These are phyloP conservation scores for Penicillium sp. DNA, from an alignment of 2,329 filamentous ascomycete species.

Conservation along the genomic window DNA sequence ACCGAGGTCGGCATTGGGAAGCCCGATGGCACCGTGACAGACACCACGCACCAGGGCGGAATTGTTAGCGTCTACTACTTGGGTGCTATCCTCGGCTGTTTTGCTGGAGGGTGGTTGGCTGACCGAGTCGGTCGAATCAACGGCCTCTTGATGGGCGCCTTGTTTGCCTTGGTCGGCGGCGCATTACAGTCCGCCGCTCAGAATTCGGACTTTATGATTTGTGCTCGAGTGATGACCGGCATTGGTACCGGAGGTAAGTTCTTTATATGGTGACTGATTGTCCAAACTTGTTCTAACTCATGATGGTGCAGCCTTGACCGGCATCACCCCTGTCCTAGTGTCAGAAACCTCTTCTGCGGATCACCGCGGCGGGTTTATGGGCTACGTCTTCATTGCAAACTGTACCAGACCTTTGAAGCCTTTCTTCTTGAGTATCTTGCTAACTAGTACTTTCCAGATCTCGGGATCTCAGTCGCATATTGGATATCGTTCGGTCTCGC, in stretches of 20 bases:
- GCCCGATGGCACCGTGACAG: constrained; percentile 39
- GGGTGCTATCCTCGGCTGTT: constrained; percentile 54
- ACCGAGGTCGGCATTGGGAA: constrained; percentile 48
- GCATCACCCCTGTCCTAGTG: constrained; percentile 53
- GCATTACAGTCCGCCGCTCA: constrained; percentile 51
- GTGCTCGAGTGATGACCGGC: constrained; percentile 54
- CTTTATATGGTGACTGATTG: not conserved
- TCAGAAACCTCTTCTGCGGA: constrained; percentile 52
- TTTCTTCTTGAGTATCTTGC: not conserved
- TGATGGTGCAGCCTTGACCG: constrained; percentile 42
- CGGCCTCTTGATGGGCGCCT: constrained; percentile 50
- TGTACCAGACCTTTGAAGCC: constrained; percentile 27
- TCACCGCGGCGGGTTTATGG: constrained; percentile 51
- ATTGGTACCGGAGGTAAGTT: constrained; percentile 52
- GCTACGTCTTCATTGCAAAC: constrained; percentile 56
- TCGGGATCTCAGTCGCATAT: constrained; percentile 50
- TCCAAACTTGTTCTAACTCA: not conserved
- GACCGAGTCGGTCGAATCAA: constrained; percentile 58
- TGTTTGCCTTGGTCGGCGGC: constrained; percentile 54
- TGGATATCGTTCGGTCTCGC: constrained; percentile 43
- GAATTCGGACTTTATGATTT: constrained; percentile 52
- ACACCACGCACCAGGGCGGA: constrained; percentile 54
- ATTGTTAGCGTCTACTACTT: constrained; percentile 58
- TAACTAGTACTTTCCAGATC: constrained; percentile 32
- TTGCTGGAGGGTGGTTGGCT: constrained; percentile 53